Evolutionary conservation across 2,329 filamentous ascomycete species (phyloP), one percentile per base, ranked within the genome.

Genomic region (Fusarium compactum): DNA sequence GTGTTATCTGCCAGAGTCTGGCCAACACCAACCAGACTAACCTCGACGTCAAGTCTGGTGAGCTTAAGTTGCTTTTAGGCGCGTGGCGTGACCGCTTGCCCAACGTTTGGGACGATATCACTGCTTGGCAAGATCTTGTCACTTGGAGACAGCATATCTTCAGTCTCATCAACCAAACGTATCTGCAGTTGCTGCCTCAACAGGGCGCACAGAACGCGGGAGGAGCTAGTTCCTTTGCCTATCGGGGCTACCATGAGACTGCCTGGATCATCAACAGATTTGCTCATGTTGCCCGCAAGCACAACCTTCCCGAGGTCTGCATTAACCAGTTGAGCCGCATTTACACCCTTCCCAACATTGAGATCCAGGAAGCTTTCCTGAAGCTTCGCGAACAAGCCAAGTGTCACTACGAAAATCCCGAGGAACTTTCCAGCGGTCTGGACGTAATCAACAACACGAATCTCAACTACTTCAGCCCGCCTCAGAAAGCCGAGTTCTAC

Each of bases 371-470:
- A 80, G 96, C 96, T 0, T 99, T 99, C 86, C 83, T 99, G 67
- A 99, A 99, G 83, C 83, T 99, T 55, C 87, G 97, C n/a, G 97
- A 99, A 81, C 96, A 99, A 81, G 96, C 96, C 45, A 98, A 98
- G 79, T 99, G 96, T 74, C 96, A 99, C 79, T 99, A 98, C 79
- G 95, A 98, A 82, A 98, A 98, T 76, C 90, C 92, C 0, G 91
- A 93, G 40, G 96, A 99, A 81, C 88, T 99, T 57, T 95, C 91
- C 56, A 97, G 91, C 77, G 96, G 96, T 2, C 80, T 99, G 71
- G 96, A 99, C 77, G 96, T 99, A 5, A 99, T 99, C 80, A 99
- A 99, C 81, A 99, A 99, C 75, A 99, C 96, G 38, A 99, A 99
- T 75, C 89, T 99, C 61, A 98, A 97, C 80, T 99, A 99, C 84